phyloP scores from a whole-genome alignment of 106 monocot species.

The Dendrobium catenatum region DNA sequence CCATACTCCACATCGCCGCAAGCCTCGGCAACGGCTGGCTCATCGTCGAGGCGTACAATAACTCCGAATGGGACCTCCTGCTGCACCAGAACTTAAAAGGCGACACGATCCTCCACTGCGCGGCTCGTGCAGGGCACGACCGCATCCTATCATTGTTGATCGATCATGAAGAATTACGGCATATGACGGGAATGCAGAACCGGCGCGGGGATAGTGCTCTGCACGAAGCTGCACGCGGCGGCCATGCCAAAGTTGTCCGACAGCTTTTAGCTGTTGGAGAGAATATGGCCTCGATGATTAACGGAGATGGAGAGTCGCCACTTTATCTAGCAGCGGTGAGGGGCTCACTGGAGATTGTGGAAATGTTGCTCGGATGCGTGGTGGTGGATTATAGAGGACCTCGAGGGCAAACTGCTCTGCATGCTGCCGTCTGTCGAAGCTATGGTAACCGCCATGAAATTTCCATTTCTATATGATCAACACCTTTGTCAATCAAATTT shows the following conservation, averaged over 20 bases:
- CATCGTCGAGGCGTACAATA: background rate
- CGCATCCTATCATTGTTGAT: background rate
- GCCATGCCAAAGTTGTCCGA: background rate
- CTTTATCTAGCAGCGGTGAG: constrained; percentile 24
- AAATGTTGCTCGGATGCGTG: background rate
- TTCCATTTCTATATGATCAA: no score
- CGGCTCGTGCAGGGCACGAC: constrained; percentile 3
- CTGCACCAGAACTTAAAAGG: constrained; percentile 5
- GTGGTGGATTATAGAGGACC: constrained; percentile 7
- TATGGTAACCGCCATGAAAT: constrained; percentile 10
- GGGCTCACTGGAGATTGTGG: constrained; percentile 3
- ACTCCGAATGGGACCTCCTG: background rate
- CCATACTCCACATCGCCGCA: constrained; percentile 9
- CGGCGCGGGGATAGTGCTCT: constrained; percentile 5
- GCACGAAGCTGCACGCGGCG: constrained; percentile 14
- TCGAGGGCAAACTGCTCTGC: constrained; percentile 18
- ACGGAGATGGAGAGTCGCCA: constrained; percentile 17
- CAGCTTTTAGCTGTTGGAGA: background rate
- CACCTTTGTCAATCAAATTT: no score
- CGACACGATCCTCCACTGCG: constrained; percentile 12
- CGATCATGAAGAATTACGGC: background rate
- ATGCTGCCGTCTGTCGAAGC: constrained; percentile 30
- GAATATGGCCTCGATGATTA: background rate
- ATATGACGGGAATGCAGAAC: background rate
- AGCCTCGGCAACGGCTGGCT: background rate